Evolutionary conservation across 176 grass and related monocot genomes (phyloP).

Genomic region (Aegilops tauschii): DNA sequence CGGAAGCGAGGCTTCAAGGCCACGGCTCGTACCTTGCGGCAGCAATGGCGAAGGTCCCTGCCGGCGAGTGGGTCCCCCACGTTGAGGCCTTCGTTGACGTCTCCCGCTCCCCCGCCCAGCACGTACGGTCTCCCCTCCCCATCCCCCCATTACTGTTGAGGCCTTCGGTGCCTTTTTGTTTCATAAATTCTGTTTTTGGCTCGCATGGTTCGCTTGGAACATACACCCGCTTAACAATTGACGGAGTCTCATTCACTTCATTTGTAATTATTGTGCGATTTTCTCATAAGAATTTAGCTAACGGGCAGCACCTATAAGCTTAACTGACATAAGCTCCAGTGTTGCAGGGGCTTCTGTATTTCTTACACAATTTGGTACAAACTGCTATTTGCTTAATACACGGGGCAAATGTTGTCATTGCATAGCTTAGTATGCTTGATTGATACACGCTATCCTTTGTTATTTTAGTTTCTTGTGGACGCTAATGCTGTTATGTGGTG

Average conservation of each 20-base stretch:
- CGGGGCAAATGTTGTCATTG: not conserved
- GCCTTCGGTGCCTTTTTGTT: not conserved
- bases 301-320: not conserved
- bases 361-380: not conserved
- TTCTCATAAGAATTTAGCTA: not conserved
- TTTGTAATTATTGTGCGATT: not conserved
- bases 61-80: slow-evolving; percentile 52
- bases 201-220: not conserved
- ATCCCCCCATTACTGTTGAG: not conserved
- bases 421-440: not conserved
- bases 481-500: slow-evolving; percentile 19
- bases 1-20: not conserved
- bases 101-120: slow-evolving; percentile 43
- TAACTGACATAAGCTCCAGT: not conserved
- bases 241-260: not conserved
- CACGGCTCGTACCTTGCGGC: not conserved
- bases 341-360: not conserved
- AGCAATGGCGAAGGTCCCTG: slow-evolving; percentile 48
- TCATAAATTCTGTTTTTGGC: not conserved
- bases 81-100: slow-evolving; percentile 68
- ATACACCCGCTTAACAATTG: not conserved
- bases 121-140: slow-evolving; percentile 35
- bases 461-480: not conserved
- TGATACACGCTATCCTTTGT: not conserved
- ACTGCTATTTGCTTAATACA: not conserved